Conservation (phyloP, 306 rosid genomes). For the Pueraria montana region DNA sequence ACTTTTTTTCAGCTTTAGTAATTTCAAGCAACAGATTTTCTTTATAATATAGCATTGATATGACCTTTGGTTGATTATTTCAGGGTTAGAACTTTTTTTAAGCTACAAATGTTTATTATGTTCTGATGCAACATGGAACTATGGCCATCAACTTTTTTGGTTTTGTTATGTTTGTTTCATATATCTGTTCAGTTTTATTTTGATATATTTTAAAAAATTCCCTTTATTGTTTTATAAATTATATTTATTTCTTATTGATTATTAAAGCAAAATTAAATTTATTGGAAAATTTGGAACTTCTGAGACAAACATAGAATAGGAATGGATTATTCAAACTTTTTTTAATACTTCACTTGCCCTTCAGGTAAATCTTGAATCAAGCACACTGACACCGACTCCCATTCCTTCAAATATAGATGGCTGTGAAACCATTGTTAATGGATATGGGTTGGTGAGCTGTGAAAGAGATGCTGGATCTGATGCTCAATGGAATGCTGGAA, state of each 20-base stretch:
- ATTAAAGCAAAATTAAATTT: slow-evolving; percentile 31
- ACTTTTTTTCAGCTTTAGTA: slow-evolving; percentile 23
- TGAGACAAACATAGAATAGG: slow-evolving; percentile 29
- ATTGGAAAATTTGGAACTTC: slow-evolving; percentile 29
- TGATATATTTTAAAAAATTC: not conserved
- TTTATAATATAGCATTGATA: not conserved
- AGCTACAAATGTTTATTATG: slow-evolving; percentile 39
- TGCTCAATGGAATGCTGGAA: slow-evolving; percentile 54
- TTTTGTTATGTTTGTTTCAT: slow-evolving; percentile 27
- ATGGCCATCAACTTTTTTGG: not conserved
- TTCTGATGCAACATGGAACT: slow-evolving; percentile 38
- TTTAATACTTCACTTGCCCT: slow-evolving; percentile 43
- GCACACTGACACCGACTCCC: slow-evolving; percentile 52
- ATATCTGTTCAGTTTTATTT: slow-evolving; percentile 21
- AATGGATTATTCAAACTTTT: slow-evolving; percentile 26
- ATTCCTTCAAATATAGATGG: slow-evolving; percentile 62
- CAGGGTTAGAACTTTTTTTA: slow-evolving; percentile 23
- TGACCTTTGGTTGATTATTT: slow-evolving; percentile 41
- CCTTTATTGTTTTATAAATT: not conserved
- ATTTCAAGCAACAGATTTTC: slow-evolving; percentile 27
- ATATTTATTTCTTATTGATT: not conserved
- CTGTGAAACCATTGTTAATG: slow-evolving; percentile 60
- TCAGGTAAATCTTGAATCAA: slow-evolving; percentile 75
- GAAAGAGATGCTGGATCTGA: slow-evolving; percentile 56
- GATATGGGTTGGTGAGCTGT: slow-evolving; percentile 57